Conservation (phyloP, 345 rosid species). For the Gossypium thurberi region DNA sequence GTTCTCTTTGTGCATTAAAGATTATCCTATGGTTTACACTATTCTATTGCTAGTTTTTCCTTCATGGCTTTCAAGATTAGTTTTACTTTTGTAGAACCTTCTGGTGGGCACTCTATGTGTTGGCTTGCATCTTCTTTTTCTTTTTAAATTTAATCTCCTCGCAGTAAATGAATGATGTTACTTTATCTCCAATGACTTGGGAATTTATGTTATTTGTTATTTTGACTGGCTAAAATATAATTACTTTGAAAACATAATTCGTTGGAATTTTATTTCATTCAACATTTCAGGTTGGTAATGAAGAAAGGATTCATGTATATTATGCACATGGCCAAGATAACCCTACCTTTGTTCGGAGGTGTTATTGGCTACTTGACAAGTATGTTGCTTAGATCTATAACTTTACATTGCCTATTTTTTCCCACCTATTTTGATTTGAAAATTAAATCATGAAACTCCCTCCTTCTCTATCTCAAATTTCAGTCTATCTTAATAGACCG, state of each 20-base stretch:
- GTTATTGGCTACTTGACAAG: conserved; percentile 99
- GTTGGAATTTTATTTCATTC: neutral
- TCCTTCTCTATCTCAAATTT: conserved; percentile 5
- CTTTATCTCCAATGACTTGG: neutral
- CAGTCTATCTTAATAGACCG: neutral
- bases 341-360: conserved; percentile 92
- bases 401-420: neutral
- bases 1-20: neutral
- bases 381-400: conserved; percentile 31
- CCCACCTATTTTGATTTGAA: conserved; percentile 2
- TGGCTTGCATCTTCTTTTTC: neutral
- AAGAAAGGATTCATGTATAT: conserved; percentile 96
- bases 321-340: conserved; percentile 96
- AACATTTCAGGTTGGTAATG: conserved; percentile 67
- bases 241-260: neutral
- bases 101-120: neutral
- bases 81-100: neutral
- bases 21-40: neutral
- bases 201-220: neutral
- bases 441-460: neutral
- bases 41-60: neutral
- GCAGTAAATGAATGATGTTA: neutral
- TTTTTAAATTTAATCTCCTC: conserved; percentile 3
- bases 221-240: conserved; percentile 1
- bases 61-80: neutral